These are phyloP conservation scores for Plasmodium malariae DNA, from an alignment of 169 alveolate genomes.

Conservation along the genomic window DNA sequence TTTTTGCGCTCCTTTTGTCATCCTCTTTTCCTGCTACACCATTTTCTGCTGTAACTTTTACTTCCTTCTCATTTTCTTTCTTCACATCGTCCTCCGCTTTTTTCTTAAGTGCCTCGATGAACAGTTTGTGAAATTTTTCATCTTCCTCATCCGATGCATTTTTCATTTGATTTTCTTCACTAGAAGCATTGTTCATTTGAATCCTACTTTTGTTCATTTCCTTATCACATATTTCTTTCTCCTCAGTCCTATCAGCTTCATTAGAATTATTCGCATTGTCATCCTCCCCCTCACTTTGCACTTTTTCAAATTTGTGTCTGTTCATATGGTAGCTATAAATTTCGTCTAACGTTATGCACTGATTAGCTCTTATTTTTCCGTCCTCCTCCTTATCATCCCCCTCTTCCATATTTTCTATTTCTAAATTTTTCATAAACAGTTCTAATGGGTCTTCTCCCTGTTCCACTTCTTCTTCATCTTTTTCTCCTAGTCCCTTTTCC, in stretches of 20 bases:
- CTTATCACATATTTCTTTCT: neutral
- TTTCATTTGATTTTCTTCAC: neutral
- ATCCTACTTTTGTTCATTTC: neutral
- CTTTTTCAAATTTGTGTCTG: conserved; percentile 23
- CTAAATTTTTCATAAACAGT: conserved; percentile 45
- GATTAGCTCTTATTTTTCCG: neutral
- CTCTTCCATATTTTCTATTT: neutral
- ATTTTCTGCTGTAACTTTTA: neutral
- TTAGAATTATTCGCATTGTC: neutral
- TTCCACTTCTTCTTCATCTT: neutral
- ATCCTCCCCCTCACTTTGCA: neutral
- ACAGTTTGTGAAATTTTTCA: neutral
- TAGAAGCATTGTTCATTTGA: too few species aligned
- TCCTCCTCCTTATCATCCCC: conserved; percentile 1
- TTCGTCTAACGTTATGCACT: conserved; percentile 57
- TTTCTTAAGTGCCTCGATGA: conserved; percentile 17
- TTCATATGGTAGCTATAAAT: conserved; percentile 30
- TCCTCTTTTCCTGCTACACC: neutral
- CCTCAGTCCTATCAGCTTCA: neutral
- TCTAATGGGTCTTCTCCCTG: conserved; percentile 37
- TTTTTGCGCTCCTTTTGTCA: neutral
- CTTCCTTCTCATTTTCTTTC: neutral
- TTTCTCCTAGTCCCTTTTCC: neutral
- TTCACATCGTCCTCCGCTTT: conserved; percentile 32
- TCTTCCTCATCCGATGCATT: neutral